These are phyloP conservation scores for Trametes sanguinea DNA, from an alignment of 768 basidiomycete genomes.

Conservation along the genomic window DNA sequence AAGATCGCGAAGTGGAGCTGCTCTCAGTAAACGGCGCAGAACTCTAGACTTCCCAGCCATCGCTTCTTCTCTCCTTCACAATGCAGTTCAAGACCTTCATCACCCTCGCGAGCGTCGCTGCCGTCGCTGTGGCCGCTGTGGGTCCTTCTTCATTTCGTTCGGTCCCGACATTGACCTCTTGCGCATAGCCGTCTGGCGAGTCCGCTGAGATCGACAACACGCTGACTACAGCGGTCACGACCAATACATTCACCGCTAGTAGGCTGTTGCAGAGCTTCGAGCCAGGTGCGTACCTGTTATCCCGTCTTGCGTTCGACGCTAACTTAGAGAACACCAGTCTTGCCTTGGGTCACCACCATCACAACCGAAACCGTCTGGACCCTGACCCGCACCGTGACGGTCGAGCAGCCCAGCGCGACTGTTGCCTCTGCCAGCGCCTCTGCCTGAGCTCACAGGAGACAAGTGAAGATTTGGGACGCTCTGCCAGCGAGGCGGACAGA, in stretches of 20 bases:
- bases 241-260: constrained; percentile 16
- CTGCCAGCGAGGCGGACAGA: no score
- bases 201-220: neutral
- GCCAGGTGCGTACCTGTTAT: neutral
- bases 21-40: neutral
- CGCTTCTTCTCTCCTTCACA: neutral
- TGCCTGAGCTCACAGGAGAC: neutral
- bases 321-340: neutral
- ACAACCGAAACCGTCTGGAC: constrained; percentile 19
- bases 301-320: neutral
- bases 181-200: neutral
- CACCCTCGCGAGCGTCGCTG: constrained; percentile 15
- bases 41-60: neutral
- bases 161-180: neutral
- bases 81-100: constrained; percentile 23
- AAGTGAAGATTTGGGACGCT: no score
- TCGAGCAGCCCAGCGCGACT: neutral
- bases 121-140: constrained; percentile 8
- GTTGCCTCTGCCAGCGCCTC: neutral
- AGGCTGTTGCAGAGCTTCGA: constrained; percentile 16
- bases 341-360: constrained; percentile 21
- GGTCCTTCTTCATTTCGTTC: neutral
- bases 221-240: constrained; percentile 14
- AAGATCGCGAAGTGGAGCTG: neutral
- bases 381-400: constrained; percentile 16